Evolutionary conservation across 75 land plant species (phyloP).

Genomic region (Sequoiadendron giganteum): DNA sequence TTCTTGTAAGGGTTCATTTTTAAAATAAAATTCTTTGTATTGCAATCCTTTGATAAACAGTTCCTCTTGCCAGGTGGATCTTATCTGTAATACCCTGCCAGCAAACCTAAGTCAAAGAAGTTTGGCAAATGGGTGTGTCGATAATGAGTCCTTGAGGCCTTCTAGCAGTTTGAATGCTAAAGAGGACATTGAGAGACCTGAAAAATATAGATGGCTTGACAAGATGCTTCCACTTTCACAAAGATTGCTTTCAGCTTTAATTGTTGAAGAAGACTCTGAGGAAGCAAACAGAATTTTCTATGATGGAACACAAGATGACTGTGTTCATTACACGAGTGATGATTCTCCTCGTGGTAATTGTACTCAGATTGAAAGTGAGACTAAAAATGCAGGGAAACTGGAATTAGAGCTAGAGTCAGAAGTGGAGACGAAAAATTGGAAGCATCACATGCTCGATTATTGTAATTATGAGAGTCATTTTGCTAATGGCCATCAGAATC

Average conservation of each 20-base stretch:
- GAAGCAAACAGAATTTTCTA: slow-evolving; percentile 15
- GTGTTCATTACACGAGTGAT: slow-evolving; percentile 26
- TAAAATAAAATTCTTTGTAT: neutral
- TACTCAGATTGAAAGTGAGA: slow-evolving; percentile 44
- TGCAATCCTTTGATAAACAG: neutral
- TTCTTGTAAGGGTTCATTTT: neutral
- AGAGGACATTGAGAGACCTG: slow-evolving; percentile 19
- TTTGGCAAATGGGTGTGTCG: slow-evolving; percentile 24
- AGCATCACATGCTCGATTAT: slow-evolving; percentile 14
- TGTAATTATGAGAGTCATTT: slow-evolving; percentile 37
- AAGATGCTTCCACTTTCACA: slow-evolving; percentile 67
- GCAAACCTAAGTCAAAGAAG: slow-evolving; percentile 8
- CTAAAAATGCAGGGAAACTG: slow-evolving; percentile 23
- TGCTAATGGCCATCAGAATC: slow-evolving; percentile 34
- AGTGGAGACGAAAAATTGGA: slow-evolving; percentile 25
- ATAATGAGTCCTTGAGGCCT: slow-evolving; percentile 22
- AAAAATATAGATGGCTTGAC: slow-evolving; percentile 27
- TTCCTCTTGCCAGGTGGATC: slow-evolving; percentile 35
- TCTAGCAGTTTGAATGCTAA: slow-evolving; percentile 14
- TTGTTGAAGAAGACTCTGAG: slow-evolving; percentile 63
- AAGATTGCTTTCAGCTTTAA: slow-evolving; percentile 75
- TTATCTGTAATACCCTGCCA: slow-evolving; percentile 6
- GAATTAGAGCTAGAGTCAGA: slow-evolving; percentile 43
- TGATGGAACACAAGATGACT: slow-evolving; percentile 22
- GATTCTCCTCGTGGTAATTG: slow-evolving; percentile 24